Percentiles rank a stretch among this genome's conserved stretches.
phyloP scores from a whole-genome alignment of 495 filamentous ascomycete species.

The Penicillium canescens region DNA sequence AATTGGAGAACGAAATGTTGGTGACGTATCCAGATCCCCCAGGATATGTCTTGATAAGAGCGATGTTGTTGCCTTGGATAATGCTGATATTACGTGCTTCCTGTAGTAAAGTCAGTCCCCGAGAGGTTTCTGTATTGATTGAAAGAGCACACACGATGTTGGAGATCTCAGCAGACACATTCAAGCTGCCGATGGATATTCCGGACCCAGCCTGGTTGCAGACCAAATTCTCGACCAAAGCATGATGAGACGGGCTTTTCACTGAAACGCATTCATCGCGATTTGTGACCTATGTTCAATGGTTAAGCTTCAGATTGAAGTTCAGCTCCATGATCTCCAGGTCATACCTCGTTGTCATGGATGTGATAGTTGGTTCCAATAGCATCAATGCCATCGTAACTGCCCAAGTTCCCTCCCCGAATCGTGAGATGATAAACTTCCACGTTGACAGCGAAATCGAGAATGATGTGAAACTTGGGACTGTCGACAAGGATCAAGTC shows the following conservation, averaged over 20 bases:
- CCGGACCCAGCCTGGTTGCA: constrained; percentile 51
- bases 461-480: constrained; percentile 43
- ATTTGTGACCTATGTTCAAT: constrained; percentile 35
- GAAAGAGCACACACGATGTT: constrained; percentile 23
- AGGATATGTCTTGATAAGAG: constrained; percentile 58
- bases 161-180: constrained; percentile 26
- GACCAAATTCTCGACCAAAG: constrained; percentile 49
- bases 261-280: constrained; percentile 50
- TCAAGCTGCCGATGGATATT: constrained; percentile 45
- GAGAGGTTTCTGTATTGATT: neutral
- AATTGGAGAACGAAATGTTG: constrained; percentile 52
- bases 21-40: constrained; percentile 55
- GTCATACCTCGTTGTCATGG: constrained; percentile 42
- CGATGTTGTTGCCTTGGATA: constrained; percentile 50
- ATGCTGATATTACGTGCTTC: constrained; percentile 40
- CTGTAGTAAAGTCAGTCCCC: constrained; percentile 18
- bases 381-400: constrained; percentile 45
- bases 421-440: constrained; percentile 47
- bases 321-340: neutral
- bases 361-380: constrained; percentile 45
- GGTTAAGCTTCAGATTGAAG: neutral
- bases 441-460: constrained; percentile 42
- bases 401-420: constrained; percentile 41
- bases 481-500: constrained; percentile 47
- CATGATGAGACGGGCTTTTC: constrained; percentile 41